Base-by-base conservation (phyloP, 2,329 filamentous ascomycete genomes). In the Phialocephala sp. region DNA sequence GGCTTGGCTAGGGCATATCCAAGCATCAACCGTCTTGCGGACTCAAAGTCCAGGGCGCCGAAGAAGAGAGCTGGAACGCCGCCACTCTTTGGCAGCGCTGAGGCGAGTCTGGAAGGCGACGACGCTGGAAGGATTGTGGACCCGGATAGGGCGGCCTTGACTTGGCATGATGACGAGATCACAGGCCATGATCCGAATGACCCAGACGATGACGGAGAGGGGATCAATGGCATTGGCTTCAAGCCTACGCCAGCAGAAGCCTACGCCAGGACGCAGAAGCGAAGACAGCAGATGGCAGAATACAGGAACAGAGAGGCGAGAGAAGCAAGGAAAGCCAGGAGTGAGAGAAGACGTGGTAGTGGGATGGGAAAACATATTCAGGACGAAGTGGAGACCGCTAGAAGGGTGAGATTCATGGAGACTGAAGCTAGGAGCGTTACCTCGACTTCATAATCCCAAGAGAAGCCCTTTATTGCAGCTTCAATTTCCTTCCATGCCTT, bases 111-210 rank as follows among this genome's bases (percentile, higher is more conserved):
- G 8, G 64, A 63, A 27, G 66, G 63, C 1, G 55, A 65, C 24
- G 24, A 54, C 6, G 6, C 50, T 54, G 52, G 20, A 24, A 64
- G 37, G 20, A 66, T 71, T 35, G 47, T 75, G 11, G 73, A 75
- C 59, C 66, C 68, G 1, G 73, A 75, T 32, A 81, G 86, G 41
- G 86, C 87, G 8, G 82, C 86, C 2, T 79, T 89, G 60, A 90
- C 88, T 1, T 90, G 88, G 88, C 87, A 87, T 71, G 86, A 89
- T 69, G 84, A 89, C 70, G 88, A 90, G 73, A 90, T 90, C 66
- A 90, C 88, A 1, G 81, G 89, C 35, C 88, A 89, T 75, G 85
- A 89, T 70, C 85, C 87, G 0, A 80, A 87, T 47, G 88, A 90
- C 72, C 82, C 85, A 68, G 87, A 90, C 68, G 88, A 90, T 72